Base-by-base conservation (phyloP, 2,329 filamentous ascomycete species). In the Sporothrix humicola region DNA sequence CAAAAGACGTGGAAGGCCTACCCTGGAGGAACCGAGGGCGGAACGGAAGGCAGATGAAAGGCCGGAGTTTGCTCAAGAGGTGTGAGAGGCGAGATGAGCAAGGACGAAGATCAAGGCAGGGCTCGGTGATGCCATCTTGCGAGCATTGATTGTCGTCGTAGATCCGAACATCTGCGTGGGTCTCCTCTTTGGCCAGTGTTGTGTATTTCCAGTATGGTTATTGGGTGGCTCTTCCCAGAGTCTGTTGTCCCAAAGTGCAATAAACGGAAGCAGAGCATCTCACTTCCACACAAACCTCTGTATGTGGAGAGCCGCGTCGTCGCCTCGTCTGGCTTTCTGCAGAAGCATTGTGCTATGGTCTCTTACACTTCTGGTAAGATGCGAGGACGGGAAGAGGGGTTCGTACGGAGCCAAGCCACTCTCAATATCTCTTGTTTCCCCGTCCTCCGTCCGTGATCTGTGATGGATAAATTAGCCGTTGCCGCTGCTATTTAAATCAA, bases 401-500 rank as follows among this genome's bases (percentile, higher is more conserved):
- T 42, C 59, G 37, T 37, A 71, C n/a, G 68, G n/a, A n/a, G 37
- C 68, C 37, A 59, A 69, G 20, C 52, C 68, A 58, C 61, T 52
- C 20, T 37, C 68, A 42, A 44, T 58, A 23, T 59, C 17, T 23
- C n/a, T 26, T 71, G 31, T 48, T 31, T 71, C 52, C 31, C 68
- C 68, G 20, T 26, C 50, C 9, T 71, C 52, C 68, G 68, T 71
- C 37, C 17, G 52, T 48, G 42, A 54, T 59, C 17, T 59, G 37
- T 42, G 52, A 46, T 71, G 31, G 31, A 59, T 71, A 71, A 7
- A 71, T 71, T 48, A 59, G 20, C 52, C 37, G 68, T 8, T 42
- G 52, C 26, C 48, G 68, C 52, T 71, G 52, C 50, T 71, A 71
- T 59, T 59, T 59, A 71, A 46, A 46, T 59, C 48, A 54, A 59